Base-by-base conservation (phyloP, 139 green algal species). In the Haematococcus sp. region DNA sequence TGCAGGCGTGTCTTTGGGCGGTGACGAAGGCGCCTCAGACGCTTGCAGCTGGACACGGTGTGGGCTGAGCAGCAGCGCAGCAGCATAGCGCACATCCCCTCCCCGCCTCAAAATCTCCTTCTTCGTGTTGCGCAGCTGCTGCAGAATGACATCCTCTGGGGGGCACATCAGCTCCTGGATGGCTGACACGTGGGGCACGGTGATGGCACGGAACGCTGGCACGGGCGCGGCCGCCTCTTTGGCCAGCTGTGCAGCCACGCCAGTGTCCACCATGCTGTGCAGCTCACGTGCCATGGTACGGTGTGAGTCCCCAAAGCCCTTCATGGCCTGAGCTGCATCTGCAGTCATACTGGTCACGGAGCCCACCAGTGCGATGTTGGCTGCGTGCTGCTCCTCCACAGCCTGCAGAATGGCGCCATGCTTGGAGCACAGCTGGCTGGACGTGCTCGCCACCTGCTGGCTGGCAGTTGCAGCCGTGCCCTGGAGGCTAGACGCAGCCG, bases 101-200 rank as follows among this genome's bases (percentile, higher is more conserved):
- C 61, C 61, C 4, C 61, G 17, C 61, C 40, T 43, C 51, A 30
- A 19, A 30, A 88, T 76, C 34, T 79, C 54, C n/a, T 67, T 43
- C 35, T 73, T 69, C 60, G 83, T 73, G 11, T 56, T 54, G 30
- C 81, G 74, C 33, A 80, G 84, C 19, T 80, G 60, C n/a, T 74
- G 69, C 17, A 85, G 30, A 19, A 88, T 64, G 33, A 82, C 65
- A 1, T 80, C 76, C 65, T 88, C 73, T 23, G 79, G 51, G 0
- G 79, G 73, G 79, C 83, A 88, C 34, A 77, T 71, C 71, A 88
- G 76, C 59, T 84, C 73, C 15, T 52, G 55, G 23, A 84, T 54
- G 0, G 66, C 35, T 1, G 49, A 49, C 4, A 69, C 23, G 0
- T 34, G 17, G 7, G 77, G 77, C 25, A 75, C 63, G 13, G 68